Percentiles rank a stretch among this genome's conserved stretches.
phyloP scores from a whole-genome alignment of 208 protist species.

The Lotmaria passim region DNA sequence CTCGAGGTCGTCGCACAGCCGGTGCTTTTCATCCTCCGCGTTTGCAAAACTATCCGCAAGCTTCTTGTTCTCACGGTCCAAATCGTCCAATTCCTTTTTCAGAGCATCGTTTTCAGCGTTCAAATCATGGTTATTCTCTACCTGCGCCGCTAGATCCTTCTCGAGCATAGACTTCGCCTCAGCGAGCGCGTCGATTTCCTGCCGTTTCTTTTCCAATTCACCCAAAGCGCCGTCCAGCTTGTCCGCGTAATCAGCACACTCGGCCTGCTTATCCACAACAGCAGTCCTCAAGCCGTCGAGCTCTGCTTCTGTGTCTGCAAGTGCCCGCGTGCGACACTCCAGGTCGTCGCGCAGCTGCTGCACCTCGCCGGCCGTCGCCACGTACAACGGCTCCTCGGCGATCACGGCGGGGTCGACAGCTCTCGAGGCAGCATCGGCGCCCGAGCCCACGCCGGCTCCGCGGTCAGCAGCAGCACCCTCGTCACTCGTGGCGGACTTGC shows the following conservation, averaged over 20 bases:
- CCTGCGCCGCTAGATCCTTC: constrained; percentile 11
- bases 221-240: neutral
- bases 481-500: neutral
- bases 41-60: neutral
- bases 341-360: constrained; percentile 10
- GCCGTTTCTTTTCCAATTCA: constrained; percentile 8
- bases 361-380: constrained; percentile 24
- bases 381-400: constrained; percentile 29
- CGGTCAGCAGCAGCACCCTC: neutral
- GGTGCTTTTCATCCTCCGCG: constrained; percentile 36
- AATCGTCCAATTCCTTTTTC: constrained; percentile 1
- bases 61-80: neutral
- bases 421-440: constrained; percentile 10
- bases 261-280: neutral
- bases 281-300: neutral
- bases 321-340: neutral
- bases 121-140: neutral
- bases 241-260: neutral
- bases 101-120: neutral
- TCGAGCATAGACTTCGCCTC: constrained; percentile 8
- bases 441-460: neutral
- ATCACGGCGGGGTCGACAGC: constrained; percentile 22
- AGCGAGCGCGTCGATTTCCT: neutral
- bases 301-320: neutral
- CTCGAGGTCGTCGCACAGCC: constrained; percentile 43